Base-by-base conservation (phyloP, 2,329 filamentous ascomycete genomes). In the Scleromitrula shiraiana region DNA sequence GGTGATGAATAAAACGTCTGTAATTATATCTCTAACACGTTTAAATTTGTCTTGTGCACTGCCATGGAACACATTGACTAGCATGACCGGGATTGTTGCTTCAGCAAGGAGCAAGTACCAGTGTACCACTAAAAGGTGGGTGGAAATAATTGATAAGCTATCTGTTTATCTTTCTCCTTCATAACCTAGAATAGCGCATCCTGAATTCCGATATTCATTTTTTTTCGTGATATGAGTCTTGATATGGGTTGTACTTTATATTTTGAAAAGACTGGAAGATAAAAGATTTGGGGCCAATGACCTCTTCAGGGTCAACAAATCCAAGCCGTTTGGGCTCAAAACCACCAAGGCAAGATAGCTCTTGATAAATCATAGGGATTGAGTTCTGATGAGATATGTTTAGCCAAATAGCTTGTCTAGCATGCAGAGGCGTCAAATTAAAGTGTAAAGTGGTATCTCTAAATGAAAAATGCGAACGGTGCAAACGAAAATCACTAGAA, bases 341-440 rank as follows among this genome's bases (percentile, higher is more conserved):
- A 24, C 10, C 10, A 19, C 29, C 27, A 5, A 19, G 41, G 41
- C 22, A 24, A 24, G 41, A 23, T 6, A 24, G 7, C 12, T 33
- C 7, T 14, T 3, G 19, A 12, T 10, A 14, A 12, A 2, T 15
- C 10, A n/a, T 43, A 7, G 9, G 20, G 2, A 9, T 8, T 8
- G 10, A 12, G 24, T 24, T 6, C n/a, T 43, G 29, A 37, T 14
- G 15, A 29, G 0, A 29, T 3, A 22, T 3, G 4, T 37, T 2
- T 14, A 46, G 43, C 7, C 43, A 47, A 26, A 59, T 57, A 47
- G 67, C 67, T 20, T 70, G 67, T 50, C 58, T 68, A 7, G 53
- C 60, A 49, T 70, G 67, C 46, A 59, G 67, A 36, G 64, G 56
- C 17, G 62, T 68, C 14, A 70, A 70, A 52, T 66, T 69, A 62